Evolutionary conservation across 805 yeast genomes (phyloP).

Genomic region (Jamesozyma spencerorum): DNA sequence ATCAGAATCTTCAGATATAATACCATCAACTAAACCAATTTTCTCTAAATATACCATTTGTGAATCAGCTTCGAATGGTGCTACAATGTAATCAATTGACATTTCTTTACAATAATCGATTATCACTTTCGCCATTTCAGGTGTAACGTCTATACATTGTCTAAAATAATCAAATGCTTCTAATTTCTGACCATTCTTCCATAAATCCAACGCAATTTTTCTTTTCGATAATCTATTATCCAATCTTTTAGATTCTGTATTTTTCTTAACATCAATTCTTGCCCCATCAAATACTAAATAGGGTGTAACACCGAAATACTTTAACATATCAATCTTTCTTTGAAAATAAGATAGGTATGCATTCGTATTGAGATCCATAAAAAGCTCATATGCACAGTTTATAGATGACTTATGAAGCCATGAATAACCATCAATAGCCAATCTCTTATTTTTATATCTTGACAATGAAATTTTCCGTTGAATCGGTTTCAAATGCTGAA

Average conservation of each 20-base stretch:
- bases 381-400: constrained; percentile 72
- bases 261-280: constrained; percentile 62
- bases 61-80: constrained; percentile 97
- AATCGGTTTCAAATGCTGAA: constrained; percentile 63
- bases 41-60: constrained; percentile 86
- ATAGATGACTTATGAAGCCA: constrained; percentile 87
- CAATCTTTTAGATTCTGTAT: constrained; percentile 57
- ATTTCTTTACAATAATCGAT: constrained; percentile 58
- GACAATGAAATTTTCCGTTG: constrained; percentile 49
- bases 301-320: constrained; percentile 58
- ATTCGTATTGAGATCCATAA: constrained; percentile 55
- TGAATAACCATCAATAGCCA: constrained; percentile 88
- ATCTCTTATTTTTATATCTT: constrained; percentile 53
- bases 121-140: constrained; percentile 77
- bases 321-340: constrained; percentile 55
- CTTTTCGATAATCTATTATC: constrained; percentile 47
- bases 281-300: constrained; percentile 91
- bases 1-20: constrained; percentile 89
- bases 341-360: constrained; percentile 58
- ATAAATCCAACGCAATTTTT: constrained; percentile 41
- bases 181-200: constrained; percentile 40
- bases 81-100: constrained; percentile 65
- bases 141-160: constrained; percentile 75
- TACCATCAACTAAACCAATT: constrained; percentile 65
- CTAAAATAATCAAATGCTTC: constrained; percentile 57